Evolutionary conservation across 805 yeast genomes (phyloP).

Genomic region (Ascoidea rubescens): DNA sequence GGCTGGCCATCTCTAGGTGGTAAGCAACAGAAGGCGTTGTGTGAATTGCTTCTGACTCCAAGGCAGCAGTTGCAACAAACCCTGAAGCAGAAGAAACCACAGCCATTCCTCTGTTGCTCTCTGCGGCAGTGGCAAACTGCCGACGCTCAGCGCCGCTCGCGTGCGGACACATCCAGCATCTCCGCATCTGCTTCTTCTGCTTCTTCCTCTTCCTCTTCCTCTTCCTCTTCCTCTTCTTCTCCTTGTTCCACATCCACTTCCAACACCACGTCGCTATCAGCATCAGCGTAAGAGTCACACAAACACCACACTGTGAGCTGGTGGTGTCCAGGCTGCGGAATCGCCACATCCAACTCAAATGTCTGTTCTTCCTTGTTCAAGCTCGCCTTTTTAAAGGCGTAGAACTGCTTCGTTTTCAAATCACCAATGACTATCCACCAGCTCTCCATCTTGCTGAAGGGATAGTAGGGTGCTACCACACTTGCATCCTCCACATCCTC

Average conservation of each 20-base stretch:
- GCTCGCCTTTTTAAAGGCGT: conserved; percentile 56
- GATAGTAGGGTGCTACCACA: conserved; percentile 46
- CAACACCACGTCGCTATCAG: conserved; percentile 66
- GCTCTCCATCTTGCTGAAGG: conserved; percentile 44
- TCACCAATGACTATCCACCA: conserved; percentile 92
- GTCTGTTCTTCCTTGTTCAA: conserved; percentile 38
- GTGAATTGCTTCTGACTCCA: too few species aligned
- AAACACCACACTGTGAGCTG: conserved; percentile 66
- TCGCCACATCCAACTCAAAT: conserved; percentile 37
- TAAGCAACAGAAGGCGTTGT: too few species aligned
- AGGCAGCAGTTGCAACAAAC: too few species aligned
- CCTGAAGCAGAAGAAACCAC: too few species aligned
- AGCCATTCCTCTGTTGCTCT: too few species aligned
- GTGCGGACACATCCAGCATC: too few species aligned
- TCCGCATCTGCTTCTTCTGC: neutral
- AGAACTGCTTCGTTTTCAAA: conserved; percentile 38
- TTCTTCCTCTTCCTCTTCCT: neutral
- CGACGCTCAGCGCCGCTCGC: too few species aligned
- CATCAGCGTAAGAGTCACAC: conserved; percentile 87
- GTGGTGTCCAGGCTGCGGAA: conserved; percentile 50
- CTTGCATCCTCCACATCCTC: conserved; percentile 50
- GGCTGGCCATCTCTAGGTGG: too few species aligned
- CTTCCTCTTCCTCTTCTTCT: conserved; percentile 13
- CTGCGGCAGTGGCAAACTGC: too few species aligned
- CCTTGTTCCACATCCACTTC: conserved; percentile 28